Evolutionary conservation across 495 filamentous ascomycete genomes (phyloP), one percentile per base, ranked within the genome.

Genomic region (Aspergillus steynii): DNA sequence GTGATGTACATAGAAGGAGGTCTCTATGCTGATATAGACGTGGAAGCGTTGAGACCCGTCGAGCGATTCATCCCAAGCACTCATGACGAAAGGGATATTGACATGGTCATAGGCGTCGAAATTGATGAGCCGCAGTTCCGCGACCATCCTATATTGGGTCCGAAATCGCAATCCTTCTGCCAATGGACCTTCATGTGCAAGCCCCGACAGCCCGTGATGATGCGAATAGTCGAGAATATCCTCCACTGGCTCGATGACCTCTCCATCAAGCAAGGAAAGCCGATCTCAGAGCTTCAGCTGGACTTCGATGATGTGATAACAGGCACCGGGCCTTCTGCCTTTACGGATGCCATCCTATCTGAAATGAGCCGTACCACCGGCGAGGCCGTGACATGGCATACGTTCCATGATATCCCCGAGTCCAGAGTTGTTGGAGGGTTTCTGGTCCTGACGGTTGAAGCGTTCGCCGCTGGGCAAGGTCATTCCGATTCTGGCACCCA

Each of bases 111-210:
- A 28, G 85, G 86, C 54, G 77, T 89, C 25, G 84, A 88, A 71
- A 86, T 88, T 57, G 87, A 89, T 68, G 78, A 86, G 71, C 84
- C 85, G 29, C 78, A 83, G 25, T 87, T 82, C 72, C 69, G 72
- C 47, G 76, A 87, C 68, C 84, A 88, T 70, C 72, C 80, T 32
- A 85, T 88, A 60, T 80, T 88, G 12, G 86, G 86, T 29, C 74
- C 77, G 52, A 88, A 87, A 66, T 86, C 79, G 15, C 69, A 77
- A 27, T 86, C 84, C 15, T 89, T 89, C 64, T 88, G 85, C 71
- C 86, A 88, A 66, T 90, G 87, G 86, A 88, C 86, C 9, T 86
- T 88, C 60, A 83, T 85, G 74, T 82, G 80, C 72, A 86, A 85
- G 68, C 83, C 85, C 4, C 75, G 80, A 58, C 80, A 82, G 29